Evolutionary conservation across 106 monocot species (phyloP), one percentile per base, ranked within the genome.

Genomic region (Platanthera zijinensis): DNA sequence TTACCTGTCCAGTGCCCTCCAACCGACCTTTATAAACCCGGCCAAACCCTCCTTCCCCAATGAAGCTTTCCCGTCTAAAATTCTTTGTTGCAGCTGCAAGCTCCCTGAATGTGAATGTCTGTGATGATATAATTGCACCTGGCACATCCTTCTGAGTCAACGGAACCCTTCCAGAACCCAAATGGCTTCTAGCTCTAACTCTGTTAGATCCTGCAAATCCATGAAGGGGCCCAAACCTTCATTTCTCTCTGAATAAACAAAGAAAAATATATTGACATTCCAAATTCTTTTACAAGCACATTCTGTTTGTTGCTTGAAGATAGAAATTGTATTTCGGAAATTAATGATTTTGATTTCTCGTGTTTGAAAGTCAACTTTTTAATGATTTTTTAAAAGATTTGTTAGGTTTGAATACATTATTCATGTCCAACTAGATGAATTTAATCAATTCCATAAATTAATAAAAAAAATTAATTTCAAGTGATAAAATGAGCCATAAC

Each of bases 1-100:
- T 66, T 82, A 87, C 87, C 84, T 87, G 87, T 52, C 87, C 84
- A 7, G 78, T 83, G 78, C 50, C 79, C 15, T 81, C 78, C 46
- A 87, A 39, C 7, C 75, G 77, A 6, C 87, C 87, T 82, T 79
- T 87, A 76, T 87, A 87, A 50, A 87, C 87, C 0, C 81, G 78
- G 7, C 87, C 87, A 48, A 87, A 87, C 6, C 87, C 87, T 51
- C 87, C 87, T 84, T 87, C 87, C 15, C 87, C 87, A 7, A 87
- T 25, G 50, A 87, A 82, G 64, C 76, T 82, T 17, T 87, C 87
- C 47, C 62, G 53, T 47, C 69, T 81, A 61, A 87, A 87, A 69
- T 84, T 84, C 68, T 76, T 75, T 8, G 87, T 84, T 52, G 84
- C 87, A 14, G 78, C 76, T 7, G 79, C 71, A 22, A 87, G 84